Evolutionary conservation across 2,329 filamentous ascomycete genomes (phyloP).

Genomic region (Penicillium sp.): DNA sequence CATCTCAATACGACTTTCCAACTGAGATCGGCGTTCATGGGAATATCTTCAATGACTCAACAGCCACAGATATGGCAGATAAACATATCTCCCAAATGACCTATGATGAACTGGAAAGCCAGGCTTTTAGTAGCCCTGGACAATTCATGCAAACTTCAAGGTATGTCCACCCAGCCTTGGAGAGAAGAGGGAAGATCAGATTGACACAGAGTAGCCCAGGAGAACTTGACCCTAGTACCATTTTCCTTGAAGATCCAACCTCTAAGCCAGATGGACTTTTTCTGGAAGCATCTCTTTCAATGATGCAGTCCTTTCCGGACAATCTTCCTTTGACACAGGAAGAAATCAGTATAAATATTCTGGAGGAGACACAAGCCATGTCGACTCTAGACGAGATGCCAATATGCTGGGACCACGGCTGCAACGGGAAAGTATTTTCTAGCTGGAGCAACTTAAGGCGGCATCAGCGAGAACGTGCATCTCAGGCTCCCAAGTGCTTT

Average conservation of each 20-base stretch:
- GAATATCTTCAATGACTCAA: not conserved
- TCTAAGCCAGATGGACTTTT: not conserved
- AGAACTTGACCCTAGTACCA: not conserved
- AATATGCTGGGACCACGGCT: constrained; percentile 87
- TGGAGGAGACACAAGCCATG: not conserved
- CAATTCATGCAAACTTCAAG: not conserved
- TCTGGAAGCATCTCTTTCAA: not conserved
- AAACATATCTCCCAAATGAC: not conserved
- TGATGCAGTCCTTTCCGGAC: not conserved
- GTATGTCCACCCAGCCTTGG: not conserved
- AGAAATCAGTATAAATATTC: not conserved
- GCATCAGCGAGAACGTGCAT: constrained; percentile 59
- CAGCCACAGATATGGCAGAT: not conserved
- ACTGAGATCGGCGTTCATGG: not conserved
- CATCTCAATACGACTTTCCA: not conserved
- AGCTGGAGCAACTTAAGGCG: constrained; percentile 92
- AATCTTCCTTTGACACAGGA: not conserved
- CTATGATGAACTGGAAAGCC: not conserved
- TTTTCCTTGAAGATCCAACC: not conserved
- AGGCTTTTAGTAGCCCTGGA: not conserved
- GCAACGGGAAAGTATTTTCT: constrained; percentile 90
- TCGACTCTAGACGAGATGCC: not conserved
- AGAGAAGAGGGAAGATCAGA: not conserved
- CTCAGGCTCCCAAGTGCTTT: not conserved
- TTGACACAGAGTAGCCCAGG: not conserved